Percentiles rank a stretch among this genome's conserved stretches.
Evolutionary conservation across 129 eudicot species (phyloP).

Genomic region (Glebionis coronaria): DNA sequence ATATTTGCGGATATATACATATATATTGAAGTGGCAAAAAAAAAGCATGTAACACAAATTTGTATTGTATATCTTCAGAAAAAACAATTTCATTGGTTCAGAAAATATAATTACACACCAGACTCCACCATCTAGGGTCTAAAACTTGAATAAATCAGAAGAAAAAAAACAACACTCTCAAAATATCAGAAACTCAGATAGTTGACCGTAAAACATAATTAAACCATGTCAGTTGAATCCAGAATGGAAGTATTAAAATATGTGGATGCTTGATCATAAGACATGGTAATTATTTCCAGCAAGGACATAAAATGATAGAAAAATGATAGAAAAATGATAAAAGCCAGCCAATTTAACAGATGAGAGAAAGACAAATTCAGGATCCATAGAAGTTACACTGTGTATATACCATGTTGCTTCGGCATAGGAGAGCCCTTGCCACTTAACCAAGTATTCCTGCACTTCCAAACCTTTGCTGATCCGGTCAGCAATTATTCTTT

Average conservation of each 20-base stretch:
- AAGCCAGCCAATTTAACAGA: background rate
- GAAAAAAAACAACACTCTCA: background rate
- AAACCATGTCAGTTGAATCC: no score
- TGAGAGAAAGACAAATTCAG: constrained; percentile 6
- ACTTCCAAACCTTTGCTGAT: constrained; percentile 54
- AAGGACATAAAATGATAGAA: background rate
- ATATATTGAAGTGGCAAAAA: background rate
- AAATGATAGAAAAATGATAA: background rate
- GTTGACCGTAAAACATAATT: no score
- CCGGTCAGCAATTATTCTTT: constrained; percentile 93
- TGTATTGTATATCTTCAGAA: background rate
- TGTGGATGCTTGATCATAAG: constrained; percentile 4
- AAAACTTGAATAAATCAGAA: background rate
- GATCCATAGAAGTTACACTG: background rate
- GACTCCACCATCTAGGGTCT: constrained; percentile 6
- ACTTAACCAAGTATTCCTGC: constrained; percentile 93
- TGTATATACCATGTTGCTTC: constrained; percentile 91
- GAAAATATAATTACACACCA: background rate
- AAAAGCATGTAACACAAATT: background rate
- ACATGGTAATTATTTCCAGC: constrained; percentile 4
- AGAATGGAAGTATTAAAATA: background rate
- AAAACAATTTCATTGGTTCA: background rate
- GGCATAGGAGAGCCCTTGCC: constrained; percentile 98
- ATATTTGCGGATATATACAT: background rate
- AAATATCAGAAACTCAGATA: no score